Conservation (phyloP, 2,329 filamentous ascomycete species). For the Zarea fungicola region DNA sequence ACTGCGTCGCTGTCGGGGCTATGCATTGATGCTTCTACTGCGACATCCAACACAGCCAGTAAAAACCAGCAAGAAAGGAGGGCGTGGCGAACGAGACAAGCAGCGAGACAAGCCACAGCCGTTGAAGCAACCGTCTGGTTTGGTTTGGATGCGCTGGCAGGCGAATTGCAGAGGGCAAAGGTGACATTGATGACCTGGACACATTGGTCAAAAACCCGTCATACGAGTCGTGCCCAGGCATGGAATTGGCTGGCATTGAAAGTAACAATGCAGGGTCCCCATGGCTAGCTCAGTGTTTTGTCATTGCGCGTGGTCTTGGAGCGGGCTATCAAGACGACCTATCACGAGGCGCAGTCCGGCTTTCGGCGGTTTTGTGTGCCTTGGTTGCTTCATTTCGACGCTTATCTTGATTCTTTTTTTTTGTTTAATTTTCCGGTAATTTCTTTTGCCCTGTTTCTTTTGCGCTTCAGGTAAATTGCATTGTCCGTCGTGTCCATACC, state of each 20-base stretch:
- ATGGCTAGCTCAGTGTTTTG: constrained; percentile 4
- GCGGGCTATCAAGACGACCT: constrained; percentile 6
- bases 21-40: no score
- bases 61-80: no score
- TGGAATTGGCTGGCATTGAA: constrained; percentile 2
- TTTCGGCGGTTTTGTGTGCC: constrained; percentile 4
- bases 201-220: constrained; percentile 11
- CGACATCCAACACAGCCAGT: no score
- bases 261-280: constrained; percentile 6
- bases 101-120: constrained; percentile 11
- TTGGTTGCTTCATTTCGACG: not conserved
- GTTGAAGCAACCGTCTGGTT: constrained; percentile 6
- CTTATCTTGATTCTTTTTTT: not conserved
- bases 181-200: no score
- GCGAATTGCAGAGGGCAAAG: not conserved
- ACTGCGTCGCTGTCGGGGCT: no score
- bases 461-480: constrained; percentile 7
- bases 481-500: not conserved
- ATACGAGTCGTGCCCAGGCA: constrained; percentile 1
- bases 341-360: not conserved
- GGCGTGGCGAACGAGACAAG: not conserved
- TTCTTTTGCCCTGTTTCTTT: not conserved
- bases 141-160: constrained; percentile 10
- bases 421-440: not conserved
- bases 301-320: constrained; percentile 8